Base-by-base conservation (phyloP, 2,329 filamentous ascomycete genomes). In the Arthrinium phaeospermum region DNA sequence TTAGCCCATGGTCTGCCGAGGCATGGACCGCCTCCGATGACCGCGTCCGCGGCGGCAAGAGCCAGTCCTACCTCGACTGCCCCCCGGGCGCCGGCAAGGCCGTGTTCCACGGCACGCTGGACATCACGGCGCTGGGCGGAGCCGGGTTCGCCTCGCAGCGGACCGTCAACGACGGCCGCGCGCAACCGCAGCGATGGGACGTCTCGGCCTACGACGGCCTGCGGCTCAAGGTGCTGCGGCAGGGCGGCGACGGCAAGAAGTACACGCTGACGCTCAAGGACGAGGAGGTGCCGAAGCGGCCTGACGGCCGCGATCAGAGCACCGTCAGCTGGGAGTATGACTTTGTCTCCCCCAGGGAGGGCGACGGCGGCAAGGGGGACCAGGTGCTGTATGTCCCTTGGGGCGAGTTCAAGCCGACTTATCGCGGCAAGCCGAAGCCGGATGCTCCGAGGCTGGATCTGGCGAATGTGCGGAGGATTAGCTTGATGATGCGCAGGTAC, bases 111-210 rank as follows among this genome's bases (percentile, higher is more conserved):
- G 94, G 94, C 2, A 85, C 85, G 34, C 86, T 96, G 27, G 93
- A 96, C 82, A 94, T 92, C 74, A 87, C 87, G 70, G 90, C 93
- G 0, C 89, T 96, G 0, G 93, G 93, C 37, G 93, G 93, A 44
- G 94, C 94, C 0, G 94, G 94, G 6, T 96, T 97, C 79, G 94
- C 94, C 13, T 94, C 91, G 5, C 94, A 96, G 80, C 89, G 92
- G 67, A 94, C 92, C 5, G 86, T 85, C 51, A 89, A 90, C 10
- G 89, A 90, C 10, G 83, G 87, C 51, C 82, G 86, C 19, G 82
- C 83, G 34, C 30, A 8, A 10, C 34, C 22, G 24, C 24, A 5
- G 51, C 14, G 10, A 22, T 93, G 92, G 88, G 88, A 96, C 77
- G 82, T 96, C 10, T 88, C 87, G 1, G 78, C 76, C 14, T 92